phyloP scores from a whole-genome alignment of 1,139 yeast species.

The Yamadazyma membranifaciens region DNA sequence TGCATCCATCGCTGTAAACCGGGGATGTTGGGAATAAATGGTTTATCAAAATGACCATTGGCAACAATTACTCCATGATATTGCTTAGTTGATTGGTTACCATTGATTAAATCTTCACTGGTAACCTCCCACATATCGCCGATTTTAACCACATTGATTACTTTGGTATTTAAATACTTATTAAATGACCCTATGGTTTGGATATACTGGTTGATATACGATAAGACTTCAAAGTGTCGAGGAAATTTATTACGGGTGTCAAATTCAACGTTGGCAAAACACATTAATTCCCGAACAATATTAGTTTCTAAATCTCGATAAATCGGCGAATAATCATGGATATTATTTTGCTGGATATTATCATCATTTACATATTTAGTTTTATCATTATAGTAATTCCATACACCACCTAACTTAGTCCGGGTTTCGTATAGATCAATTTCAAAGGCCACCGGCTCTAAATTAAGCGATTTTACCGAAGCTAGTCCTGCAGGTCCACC shows the following conservation, averaged over 20 bases:
- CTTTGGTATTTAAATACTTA: conserved; percentile 23
- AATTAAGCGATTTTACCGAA: conserved; percentile 44
- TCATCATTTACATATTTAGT: conserved; percentile 8
- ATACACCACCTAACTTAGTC: conserved; percentile 45
- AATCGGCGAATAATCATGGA: conserved; percentile 38
- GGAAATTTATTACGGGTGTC: conserved; percentile 32
- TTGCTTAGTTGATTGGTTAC: conserved; percentile 10
- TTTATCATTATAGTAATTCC: conserved; percentile 41
- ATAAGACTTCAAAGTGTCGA: conserved; percentile 33
- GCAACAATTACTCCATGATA: conserved; percentile 48
- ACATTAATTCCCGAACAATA: conserved; percentile 41
- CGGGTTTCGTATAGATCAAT: conserved; percentile 47
- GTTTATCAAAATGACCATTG: conserved; percentile 47
- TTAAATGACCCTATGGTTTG: conserved; percentile 27
- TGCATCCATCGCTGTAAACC: conserved; percentile 41
- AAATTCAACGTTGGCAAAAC: conserved; percentile 34
- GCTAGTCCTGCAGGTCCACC: conserved; percentile 55
- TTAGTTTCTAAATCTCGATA: conserved; percentile 50
- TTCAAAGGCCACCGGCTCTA: conserved; percentile 33
- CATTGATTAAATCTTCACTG: background rate
- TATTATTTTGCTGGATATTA: conserved; percentile 35
- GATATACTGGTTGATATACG: conserved; percentile 33
- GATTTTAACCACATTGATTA: conserved; percentile 17
- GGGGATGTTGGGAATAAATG: conserved; percentile 40
- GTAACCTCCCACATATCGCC: conserved; percentile 5